Percentiles rank a stretch among this genome's conserved stretches.
These are phyloP conservation scores for Apium graveolens DNA, from an alignment of 129 eudicot species.

Conservation along the genomic window DNA sequence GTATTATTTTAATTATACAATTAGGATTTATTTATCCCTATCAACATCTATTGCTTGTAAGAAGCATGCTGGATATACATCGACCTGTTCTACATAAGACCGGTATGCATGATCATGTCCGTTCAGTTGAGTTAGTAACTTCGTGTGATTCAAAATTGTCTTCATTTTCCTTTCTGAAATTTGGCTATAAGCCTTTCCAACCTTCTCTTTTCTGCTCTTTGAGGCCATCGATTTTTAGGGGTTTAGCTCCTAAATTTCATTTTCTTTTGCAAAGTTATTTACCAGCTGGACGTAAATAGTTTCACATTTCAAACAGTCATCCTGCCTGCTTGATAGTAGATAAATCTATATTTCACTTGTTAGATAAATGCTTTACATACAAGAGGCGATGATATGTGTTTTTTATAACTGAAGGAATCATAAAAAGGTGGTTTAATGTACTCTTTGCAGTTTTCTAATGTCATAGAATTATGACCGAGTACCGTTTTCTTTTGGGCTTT, in stretches of 20 bases:
- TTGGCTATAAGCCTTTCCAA: background rate
- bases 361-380: background rate
- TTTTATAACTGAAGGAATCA: background rate
- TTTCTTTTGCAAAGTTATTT: no score
- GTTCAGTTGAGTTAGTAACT: background rate
- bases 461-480: background rate
- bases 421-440: background rate
- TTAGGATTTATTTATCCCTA: no score
- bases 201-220: background rate
- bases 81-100: background rate
- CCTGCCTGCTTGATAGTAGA: background rate
- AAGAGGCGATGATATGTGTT: background rate
- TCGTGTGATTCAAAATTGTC: background rate
- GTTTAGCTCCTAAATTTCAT: background rate
- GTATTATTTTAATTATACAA: no score
- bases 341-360: background rate
- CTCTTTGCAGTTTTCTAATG: background rate
- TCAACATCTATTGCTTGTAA: conserved; percentile 1
- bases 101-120: background rate
- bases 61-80: background rate
- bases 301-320: background rate
- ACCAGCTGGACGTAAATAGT: background rate
- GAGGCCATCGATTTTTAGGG: background rate
- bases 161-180: background rate
- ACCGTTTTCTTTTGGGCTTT: background rate